Conservation (phyloP, 2,329 filamentous ascomycete species). For the Fusarium drepaniforme region DNA sequence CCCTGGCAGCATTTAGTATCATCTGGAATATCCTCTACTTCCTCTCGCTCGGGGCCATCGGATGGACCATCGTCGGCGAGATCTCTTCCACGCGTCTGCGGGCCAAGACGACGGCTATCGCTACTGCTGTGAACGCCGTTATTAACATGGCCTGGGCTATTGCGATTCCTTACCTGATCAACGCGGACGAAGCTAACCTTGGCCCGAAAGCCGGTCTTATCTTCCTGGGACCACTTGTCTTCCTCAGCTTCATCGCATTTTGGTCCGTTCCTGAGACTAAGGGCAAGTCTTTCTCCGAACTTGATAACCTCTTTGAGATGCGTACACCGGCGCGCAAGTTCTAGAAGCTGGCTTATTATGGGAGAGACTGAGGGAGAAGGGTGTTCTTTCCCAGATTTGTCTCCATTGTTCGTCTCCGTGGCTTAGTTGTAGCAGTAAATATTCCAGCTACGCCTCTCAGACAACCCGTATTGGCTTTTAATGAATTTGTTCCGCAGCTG, state of each 20-base stretch:
- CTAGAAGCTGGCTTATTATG: too few species aligned
- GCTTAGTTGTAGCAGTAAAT: too few species aligned
- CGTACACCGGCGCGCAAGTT: too few species aligned
- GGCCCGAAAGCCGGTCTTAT: neutral
- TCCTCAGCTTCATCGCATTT: neutral
- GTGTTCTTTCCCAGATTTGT: too few species aligned
- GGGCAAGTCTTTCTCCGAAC: neutral
- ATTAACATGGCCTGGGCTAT: constrained; percentile 12
- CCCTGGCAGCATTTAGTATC: neutral
- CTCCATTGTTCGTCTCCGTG: too few species aligned
- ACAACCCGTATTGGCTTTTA: too few species aligned
- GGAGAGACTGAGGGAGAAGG: too few species aligned
- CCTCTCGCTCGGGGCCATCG: neutral
- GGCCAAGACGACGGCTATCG: constrained; percentile 11
- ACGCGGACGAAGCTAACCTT: neutral
- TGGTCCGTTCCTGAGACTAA: neutral
- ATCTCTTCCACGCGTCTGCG: constrained; percentile 10
- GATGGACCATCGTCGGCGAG: constrained; percentile 4
- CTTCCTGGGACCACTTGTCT: neutral
- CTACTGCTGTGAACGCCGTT: constrained; percentile 3
- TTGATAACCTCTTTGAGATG: neutral
- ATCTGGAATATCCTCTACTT: neutral
- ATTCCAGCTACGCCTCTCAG: too few species aligned
- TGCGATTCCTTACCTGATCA: constrained; percentile 11
- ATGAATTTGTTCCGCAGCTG: too few species aligned